A percentile compares a stretch with the other conserved stretches of the same genome.
phyloP scores from a whole-genome alignment of 2,329 filamentous ascomycete species.

The Trichophyton equinum region DNA sequence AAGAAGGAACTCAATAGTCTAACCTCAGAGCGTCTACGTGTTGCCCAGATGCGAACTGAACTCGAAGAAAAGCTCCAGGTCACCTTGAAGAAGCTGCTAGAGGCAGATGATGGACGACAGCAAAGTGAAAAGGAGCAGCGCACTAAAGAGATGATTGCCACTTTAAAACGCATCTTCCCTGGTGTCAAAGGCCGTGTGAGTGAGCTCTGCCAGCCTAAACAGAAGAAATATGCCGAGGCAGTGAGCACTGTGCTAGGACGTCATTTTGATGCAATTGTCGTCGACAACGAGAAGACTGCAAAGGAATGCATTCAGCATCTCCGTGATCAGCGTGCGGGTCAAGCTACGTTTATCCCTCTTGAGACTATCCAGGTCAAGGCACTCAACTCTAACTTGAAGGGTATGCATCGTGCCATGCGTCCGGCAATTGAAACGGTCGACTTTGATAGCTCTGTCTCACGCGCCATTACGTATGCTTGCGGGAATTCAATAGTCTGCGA shows the following conservation, averaged over 20 bases:
- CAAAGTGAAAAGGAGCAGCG: conserved; percentile 71
- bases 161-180: conserved; percentile 79
- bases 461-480: conserved; percentile 89
- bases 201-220: conserved; percentile 87
- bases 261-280: conserved; percentile 87
- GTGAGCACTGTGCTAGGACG: conserved; percentile 84
- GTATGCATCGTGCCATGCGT: conserved; percentile 67
- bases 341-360: conserved; percentile 88
- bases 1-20: conserved; percentile 83
- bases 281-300: conserved; percentile 88
- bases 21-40: conserved; percentile 68
- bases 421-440: conserved; percentile 94
- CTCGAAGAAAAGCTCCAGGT: conserved; percentile 84
- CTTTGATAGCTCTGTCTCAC: conserved; percentile 75
- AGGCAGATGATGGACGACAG: conserved; percentile 72
- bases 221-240: conserved; percentile 91
- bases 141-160: conserved; percentile 70
- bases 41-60: conserved; percentile 71
- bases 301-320: conserved; percentile 90
- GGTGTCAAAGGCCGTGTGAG: conserved; percentile 84
- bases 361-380: conserved; percentile 95
- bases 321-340: conserved; percentile 73
- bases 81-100: conserved; percentile 64
- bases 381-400: conserved; percentile 80
- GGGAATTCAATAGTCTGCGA: conserved; percentile 93